These are phyloP conservation scores for Taiozyma sp. DNA, from an alignment of 1,139 yeast species.

Conservation along the genomic window DNA sequence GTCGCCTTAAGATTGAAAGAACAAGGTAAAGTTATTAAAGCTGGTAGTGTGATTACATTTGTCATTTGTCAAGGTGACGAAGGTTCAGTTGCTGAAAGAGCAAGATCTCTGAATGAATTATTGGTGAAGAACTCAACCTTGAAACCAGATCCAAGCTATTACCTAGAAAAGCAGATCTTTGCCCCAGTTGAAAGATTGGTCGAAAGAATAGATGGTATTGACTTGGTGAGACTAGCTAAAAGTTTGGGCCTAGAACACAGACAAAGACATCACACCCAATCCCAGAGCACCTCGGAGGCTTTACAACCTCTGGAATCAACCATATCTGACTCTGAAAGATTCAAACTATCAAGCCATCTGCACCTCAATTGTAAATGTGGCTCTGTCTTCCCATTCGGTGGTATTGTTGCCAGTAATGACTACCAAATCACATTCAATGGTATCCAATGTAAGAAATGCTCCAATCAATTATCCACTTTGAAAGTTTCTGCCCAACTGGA, in stretches of 20 bases:
- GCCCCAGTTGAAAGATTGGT: conserved; percentile 90
- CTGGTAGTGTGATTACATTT: conserved; percentile 88
- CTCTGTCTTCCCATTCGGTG: conserved; percentile 61
- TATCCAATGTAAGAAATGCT: conserved; percentile 63
- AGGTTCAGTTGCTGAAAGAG: conserved; percentile 62
- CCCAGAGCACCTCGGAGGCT: conserved; percentile 31
- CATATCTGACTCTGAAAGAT: conserved; percentile 78
- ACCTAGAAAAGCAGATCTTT: conserved; percentile 82
- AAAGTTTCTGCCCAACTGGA: conserved; percentile 73
- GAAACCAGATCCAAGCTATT: conserved; percentile 72
- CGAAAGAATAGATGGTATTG: conserved; percentile 84
- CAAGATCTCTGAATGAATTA: conserved; percentile 73
- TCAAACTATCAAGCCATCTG: conserved; percentile 57
- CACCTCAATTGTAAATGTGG: conserved; percentile 63
- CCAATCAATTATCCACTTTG: conserved; percentile 43
- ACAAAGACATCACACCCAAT: conserved; percentile 34
- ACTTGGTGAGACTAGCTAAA: conserved; percentile 71
- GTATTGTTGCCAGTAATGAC: conserved; percentile 58
- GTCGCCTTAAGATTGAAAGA: conserved; percentile 80
- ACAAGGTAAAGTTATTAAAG: conserved; percentile 80
- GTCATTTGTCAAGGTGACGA: conserved; percentile 53
- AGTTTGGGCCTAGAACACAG: conserved; percentile 74
- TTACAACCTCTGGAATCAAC: conserved; percentile 79
- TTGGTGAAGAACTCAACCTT: conserved; percentile 45
- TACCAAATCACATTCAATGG: conserved; percentile 66